Percentiles rank a stretch among this genome's conserved stretches.
Conservation (phyloP, 202 grass and related monocot genomes). For the Dendrocalamus latiflorus region DNA sequence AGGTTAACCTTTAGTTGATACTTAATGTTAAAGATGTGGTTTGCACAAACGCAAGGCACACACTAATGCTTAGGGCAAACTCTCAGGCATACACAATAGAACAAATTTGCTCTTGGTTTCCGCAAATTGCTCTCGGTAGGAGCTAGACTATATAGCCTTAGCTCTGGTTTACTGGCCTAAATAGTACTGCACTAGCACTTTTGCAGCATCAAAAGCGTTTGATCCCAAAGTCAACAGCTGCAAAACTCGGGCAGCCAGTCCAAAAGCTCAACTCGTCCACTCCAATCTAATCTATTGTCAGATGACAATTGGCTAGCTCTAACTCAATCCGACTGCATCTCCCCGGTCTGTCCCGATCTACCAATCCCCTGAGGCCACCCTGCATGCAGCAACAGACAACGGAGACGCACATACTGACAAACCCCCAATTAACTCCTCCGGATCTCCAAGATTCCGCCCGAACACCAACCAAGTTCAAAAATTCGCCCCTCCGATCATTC, state of each 20-base stretch:
- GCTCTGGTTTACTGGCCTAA: neutral
- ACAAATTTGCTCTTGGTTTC: neutral
- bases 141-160: neutral
- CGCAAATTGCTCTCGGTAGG: neutral
- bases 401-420: conserved; percentile 21
- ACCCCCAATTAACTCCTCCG: neutral
- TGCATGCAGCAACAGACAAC: neutral
- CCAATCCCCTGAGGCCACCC: conserved; percentile 20
- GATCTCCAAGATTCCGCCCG: neutral
- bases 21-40: neutral
- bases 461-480: neutral
- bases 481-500: neutral
- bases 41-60: neutral
- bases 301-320: conserved; percentile 12
- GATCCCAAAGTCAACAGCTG: neutral
- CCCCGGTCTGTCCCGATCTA: conserved; percentile 14
- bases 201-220: neutral
- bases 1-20: neutral
- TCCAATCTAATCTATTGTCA: neutral
- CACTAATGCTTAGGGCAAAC: neutral
- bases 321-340: neutral
- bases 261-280: neutral
- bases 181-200: neutral
- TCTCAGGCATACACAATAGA: neutral
- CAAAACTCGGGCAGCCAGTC: neutral